Base-by-base conservation (phyloP, 208 protist species). In the Acanthamoeba sp. region DNA sequence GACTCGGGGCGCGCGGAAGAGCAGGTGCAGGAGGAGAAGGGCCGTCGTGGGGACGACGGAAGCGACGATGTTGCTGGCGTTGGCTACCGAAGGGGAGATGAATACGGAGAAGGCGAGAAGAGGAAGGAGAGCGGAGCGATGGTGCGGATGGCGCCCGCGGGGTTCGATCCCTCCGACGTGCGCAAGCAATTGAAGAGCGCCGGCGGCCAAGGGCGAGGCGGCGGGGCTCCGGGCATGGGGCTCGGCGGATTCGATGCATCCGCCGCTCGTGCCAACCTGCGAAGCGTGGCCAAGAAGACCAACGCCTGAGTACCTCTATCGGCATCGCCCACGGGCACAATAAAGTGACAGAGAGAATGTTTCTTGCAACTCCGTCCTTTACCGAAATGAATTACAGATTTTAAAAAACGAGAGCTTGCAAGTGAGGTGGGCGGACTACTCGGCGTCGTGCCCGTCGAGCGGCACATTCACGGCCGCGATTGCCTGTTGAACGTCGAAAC, bases 191-290 rank as follows among this genome's bases (percentile, higher is more conserved):
- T 76, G 1, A 76, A 76, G 66, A 76, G 29, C 29, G 66, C 66
- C 66, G 66, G 34, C 32, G 66, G 55, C 0, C 66, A 29, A 42
- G 66, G 66, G 2, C 66, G 66, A 38, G 29, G 29, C 66, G 32
- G 2, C 2, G 18, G 10, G 16, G 10, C 48, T 20, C 48, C 48
- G 16, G 48, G 55, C 55, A 18, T n/a, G 10, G 66, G 22, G 5
- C n/a, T 76, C 66, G 66, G 66, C 66, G 66, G 66, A 20, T 76
- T 76, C 36, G 66, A 76, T 40, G 66, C 66, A 76, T 76, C 66
- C n/a, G 66, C 66, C 36, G 66, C 66, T 16, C 66, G 66, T 2
- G 66, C 66, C 36, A 76, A 76, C 66, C 66, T 76, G 22, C 22
- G 29, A 10, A 12, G 66, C 16, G n/a, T 40, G 22, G 29, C 32